Conservation (phyloP, 495 filamentous ascomycete species). For the Aspergillus sclerotioniger region DNA sequence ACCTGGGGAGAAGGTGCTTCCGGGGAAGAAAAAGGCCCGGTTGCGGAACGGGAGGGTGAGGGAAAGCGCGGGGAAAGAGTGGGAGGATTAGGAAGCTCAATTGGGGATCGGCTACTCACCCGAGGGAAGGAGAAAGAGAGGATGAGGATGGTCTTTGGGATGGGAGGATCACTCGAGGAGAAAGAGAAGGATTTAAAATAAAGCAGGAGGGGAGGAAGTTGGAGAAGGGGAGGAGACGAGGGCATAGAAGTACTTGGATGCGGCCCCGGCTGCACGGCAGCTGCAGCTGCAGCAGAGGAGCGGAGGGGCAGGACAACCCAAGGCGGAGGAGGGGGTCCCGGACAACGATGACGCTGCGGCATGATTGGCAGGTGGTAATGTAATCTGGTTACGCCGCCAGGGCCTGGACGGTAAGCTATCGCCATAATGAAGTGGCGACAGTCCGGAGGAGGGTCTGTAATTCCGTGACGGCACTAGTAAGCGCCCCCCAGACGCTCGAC, state of each 20-base stretch:
- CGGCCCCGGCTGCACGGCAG: neutral
- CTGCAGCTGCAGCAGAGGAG: neutral
- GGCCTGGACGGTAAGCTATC: neutral
- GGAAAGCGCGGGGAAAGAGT: constrained; percentile 19
- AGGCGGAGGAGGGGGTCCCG: constrained; percentile 1
- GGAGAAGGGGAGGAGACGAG: constrained; percentile 4
- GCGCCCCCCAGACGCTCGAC: neutral
- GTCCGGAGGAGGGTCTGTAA: neutral
- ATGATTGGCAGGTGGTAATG: constrained; percentile 5
- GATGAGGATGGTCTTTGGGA: neutral
- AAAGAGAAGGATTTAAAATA: constrained; percentile 1
- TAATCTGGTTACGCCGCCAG: neutral
- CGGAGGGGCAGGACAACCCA: constrained; percentile 3
- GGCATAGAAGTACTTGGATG: neutral
- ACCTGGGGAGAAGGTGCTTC: constrained; percentile 19
- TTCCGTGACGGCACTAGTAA: neutral
- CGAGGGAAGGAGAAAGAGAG: neutral
- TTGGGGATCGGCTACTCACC: constrained; percentile 4
- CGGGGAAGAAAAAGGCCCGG: constrained; percentile 28
- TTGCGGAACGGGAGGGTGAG: constrained; percentile 23
- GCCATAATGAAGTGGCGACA: neutral
- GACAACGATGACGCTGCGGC: neutral
- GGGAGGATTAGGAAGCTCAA: constrained; percentile 9
- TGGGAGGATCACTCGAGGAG: constrained; percentile 1
- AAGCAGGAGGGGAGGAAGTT: constrained; percentile 7